Percentiles rank a stretch among this genome's conserved stretches.
Evolutionary conservation across 805 yeast genomes (phyloP).

Genomic region (Candida insectorum): DNA sequence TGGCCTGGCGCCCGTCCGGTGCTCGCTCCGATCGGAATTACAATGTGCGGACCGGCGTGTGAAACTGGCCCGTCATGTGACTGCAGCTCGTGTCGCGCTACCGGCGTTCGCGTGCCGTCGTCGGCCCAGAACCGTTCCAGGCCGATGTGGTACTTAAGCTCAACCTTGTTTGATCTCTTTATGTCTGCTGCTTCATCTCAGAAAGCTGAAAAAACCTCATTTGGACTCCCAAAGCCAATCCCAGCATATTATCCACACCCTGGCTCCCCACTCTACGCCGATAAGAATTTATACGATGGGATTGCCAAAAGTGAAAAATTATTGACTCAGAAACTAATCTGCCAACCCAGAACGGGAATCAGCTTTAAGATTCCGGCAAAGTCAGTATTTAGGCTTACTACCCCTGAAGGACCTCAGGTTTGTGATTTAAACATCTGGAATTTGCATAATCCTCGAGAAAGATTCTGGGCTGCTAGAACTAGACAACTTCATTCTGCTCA

Average conservation of each 20-base stretch:
- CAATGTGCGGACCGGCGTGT: too few relatives aligned
- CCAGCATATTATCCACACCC: constrained; percentile 58
- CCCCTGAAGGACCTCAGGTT: constrained; percentile 71
- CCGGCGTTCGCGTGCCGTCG: too few relatives aligned
- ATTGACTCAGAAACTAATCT: constrained; percentile 37
- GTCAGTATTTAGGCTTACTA: constrained; percentile 53
- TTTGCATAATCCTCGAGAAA: constrained; percentile 56
- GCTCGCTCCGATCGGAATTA: too few relatives aligned
- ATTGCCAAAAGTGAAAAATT: constrained; percentile 45
- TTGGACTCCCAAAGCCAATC: constrained; percentile 40
- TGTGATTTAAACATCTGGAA: constrained; percentile 69
- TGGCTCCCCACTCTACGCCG: constrained; percentile 51
- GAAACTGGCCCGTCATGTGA: too few relatives aligned
- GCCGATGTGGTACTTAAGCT: too few relatives aligned
- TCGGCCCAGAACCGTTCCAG: too few relatives aligned
- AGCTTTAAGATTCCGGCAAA: constrained; percentile 65
- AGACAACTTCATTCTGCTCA: constrained; percentile 64
- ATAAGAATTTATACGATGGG: constrained; percentile 43
- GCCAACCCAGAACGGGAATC: constrained; percentile 55
- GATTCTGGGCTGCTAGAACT: constrained; percentile 69
- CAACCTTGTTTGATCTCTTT: too few relatives aligned
- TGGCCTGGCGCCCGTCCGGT: too few relatives aligned
- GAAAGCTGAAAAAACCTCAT: constrained; percentile 28
- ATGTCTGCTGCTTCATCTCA: constrained; percentile 30
- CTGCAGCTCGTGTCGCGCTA: too few relatives aligned